A percentile compares a stretch with the other conserved stretches of the same genome.
Conservation (phyloP, 129 eudicot species). For the Apium graveolens region DNA sequence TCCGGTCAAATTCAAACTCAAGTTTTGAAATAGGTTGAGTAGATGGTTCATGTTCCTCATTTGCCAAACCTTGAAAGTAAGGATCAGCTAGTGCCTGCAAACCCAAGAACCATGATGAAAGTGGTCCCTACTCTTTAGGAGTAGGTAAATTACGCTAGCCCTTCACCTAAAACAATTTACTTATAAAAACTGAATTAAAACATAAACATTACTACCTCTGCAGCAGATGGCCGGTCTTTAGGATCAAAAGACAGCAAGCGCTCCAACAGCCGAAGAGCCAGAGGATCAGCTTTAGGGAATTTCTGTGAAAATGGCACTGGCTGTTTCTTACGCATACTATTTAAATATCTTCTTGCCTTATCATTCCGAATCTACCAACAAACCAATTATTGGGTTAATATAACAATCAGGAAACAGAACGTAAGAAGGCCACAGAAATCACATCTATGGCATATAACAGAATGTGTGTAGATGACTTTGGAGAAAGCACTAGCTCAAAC, state of each 20-base stretch:
- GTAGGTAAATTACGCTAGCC: not conserved
- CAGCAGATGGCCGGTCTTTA: conserved; percentile 90
- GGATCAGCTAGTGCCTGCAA: conserved; percentile 86
- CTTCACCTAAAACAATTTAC: not conserved
- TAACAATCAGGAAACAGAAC: not conserved
- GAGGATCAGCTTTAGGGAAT: conserved; percentile 60
- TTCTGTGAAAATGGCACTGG: conserved; percentile 71
- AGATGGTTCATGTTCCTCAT: conserved; percentile 82
- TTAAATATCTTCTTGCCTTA: conserved; percentile 84
- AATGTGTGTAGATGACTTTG: not conserved
- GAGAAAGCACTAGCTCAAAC: not conserved
- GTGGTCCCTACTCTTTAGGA: not conserved
- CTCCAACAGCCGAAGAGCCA: conserved; percentile 82
- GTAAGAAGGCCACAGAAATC: not conserved
- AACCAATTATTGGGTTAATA: not conserved
- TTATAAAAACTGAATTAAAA: not conserved
- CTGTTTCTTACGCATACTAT: conserved; percentile 71
- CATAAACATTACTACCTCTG: conserved; percentile 37
- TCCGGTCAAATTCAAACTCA: conserved; percentile 89
- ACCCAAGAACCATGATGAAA: not conserved
- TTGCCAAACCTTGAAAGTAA: conserved; percentile 73
- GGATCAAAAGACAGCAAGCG: conserved; percentile 88
- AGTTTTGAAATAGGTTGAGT: conserved; percentile 86
- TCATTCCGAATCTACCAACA: conserved; percentile 74
- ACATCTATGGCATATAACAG: not conserved